phyloP scores from a whole-genome alignment of 129 eudicot species.

The Pittosporum tobira region DNA sequence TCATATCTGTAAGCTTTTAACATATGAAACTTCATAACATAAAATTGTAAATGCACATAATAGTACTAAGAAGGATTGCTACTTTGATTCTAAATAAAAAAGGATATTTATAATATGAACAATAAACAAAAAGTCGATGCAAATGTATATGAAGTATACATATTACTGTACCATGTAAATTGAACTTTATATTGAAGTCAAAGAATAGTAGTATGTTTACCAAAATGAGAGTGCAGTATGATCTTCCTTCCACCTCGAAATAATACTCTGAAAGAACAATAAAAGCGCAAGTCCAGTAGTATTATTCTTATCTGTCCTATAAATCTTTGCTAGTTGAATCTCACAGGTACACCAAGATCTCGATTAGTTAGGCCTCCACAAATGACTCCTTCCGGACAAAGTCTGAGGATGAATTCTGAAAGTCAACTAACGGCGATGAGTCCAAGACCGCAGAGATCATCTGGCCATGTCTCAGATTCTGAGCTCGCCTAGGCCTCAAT shows the following conservation, averaged over 20 bases:
- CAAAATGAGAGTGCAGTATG: not conserved
- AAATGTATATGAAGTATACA: too few relatives aligned
- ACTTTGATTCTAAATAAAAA: not conserved
- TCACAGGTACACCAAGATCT: constrained; percentile 39
- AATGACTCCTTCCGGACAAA: constrained; percentile 20
- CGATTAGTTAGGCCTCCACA: constrained; percentile 40
- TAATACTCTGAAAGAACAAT: not conserved
- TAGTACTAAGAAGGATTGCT: too few relatives aligned
- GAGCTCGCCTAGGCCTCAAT: constrained; percentile 31
- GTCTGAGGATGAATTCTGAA: constrained; percentile 36
- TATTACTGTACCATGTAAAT: not conserved
- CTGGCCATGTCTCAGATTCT: constrained; percentile 61
- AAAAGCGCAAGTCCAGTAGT: not conserved
- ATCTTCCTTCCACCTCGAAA: not conserved
- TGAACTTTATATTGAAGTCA: not conserved
- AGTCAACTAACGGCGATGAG: constrained; percentile 20
- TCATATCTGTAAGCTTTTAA: too few relatives aligned
- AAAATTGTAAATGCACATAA: too few relatives aligned
- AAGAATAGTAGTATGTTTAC: not conserved
- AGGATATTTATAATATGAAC: not conserved
- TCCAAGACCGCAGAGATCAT: constrained; percentile 27
- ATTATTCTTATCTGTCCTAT: not conserved
- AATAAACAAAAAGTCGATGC: not conserved
- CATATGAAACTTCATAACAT: too few relatives aligned
- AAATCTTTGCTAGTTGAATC: constrained; percentile 8